These are phyloP conservation scores for Pseudocercospora musae DNA, from an alignment of 2,329 filamentous ascomycete genomes.

Conservation along the genomic window DNA sequence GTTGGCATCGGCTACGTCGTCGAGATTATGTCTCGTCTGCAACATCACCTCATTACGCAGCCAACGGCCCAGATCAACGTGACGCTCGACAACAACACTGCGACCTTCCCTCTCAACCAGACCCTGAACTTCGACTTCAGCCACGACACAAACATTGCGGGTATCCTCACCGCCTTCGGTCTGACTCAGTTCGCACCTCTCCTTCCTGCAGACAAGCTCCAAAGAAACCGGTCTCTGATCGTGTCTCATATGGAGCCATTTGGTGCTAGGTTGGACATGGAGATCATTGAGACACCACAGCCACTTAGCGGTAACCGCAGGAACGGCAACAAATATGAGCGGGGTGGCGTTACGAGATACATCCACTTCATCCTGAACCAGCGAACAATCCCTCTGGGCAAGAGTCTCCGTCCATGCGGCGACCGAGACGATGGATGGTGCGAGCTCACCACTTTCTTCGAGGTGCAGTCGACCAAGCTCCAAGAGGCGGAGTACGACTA, in stretches of 20 bases:
- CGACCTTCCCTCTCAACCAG: constrained; percentile 72
- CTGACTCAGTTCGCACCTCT: constrained; percentile 64
- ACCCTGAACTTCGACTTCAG: constrained; percentile 73
- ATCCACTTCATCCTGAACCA: constrained; percentile 69
- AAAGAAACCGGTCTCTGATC: constrained; percentile 57
- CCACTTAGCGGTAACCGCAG: constrained; percentile 58
- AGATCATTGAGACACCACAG: constrained; percentile 65
- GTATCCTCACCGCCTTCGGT: constrained; percentile 69
- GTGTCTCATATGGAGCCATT: constrained; percentile 69
- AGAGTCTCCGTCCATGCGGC: constrained; percentile 64
- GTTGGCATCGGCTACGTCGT: constrained; percentile 72
- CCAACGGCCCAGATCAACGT: constrained; percentile 54
- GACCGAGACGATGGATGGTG: constrained; percentile 72
- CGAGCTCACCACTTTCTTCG: constrained; percentile 65
- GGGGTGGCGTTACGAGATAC: constrained; percentile 57
- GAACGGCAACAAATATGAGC: constrained; percentile 45
- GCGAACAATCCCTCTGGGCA: constrained; percentile 65
- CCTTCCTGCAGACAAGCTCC: constrained; percentile 56
- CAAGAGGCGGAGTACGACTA: constrained; percentile 57
- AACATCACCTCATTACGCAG: constrained; percentile 53
- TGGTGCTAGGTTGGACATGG: constrained; percentile 68
- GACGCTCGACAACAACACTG: constrained; percentile 65
- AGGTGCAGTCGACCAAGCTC: constrained; percentile 57
- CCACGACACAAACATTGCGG: constrained; percentile 60
- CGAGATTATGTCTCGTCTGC: constrained; percentile 67